phyloP scores from a whole-genome alignment of 768 basidiomycete species.

The Amylocystis lapponica region DNA sequence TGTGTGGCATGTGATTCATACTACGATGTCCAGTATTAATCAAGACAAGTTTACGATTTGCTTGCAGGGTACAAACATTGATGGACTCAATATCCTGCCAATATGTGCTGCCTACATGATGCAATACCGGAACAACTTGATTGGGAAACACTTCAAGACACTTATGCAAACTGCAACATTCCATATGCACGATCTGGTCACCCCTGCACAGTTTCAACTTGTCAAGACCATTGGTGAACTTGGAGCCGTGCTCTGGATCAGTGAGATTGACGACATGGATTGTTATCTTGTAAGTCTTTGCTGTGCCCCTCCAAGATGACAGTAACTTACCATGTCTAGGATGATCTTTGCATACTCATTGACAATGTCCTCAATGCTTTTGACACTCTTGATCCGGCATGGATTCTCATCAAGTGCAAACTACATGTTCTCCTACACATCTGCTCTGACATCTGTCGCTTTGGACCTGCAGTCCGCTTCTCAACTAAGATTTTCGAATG shows the following conservation, averaged over 20 bases:
- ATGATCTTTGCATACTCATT: constrained; percentile 10
- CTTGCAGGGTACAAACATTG: constrained; percentile 19
- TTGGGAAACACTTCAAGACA: constrained; percentile 33
- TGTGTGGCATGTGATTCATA: constrained; percentile 24
- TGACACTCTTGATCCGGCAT: constrained; percentile 19
- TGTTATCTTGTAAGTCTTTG: neutral
- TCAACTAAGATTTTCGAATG: constrained; percentile 33
- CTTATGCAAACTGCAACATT: constrained; percentile 27
- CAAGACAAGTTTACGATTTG: constrained; percentile 19
- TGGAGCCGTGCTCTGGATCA: constrained; percentile 25
- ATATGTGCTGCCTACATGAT: constrained; percentile 26
- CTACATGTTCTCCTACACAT: constrained; percentile 29
- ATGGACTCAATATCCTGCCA: constrained; percentile 23
- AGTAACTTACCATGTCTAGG: constrained; percentile 15
- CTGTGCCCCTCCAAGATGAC: constrained; percentile 11
- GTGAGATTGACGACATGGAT: constrained; percentile 24
- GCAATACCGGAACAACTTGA: constrained; percentile 28
- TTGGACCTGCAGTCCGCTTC: constrained; percentile 27
- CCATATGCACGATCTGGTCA: constrained; percentile 6
- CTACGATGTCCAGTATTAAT: constrained; percentile 18
- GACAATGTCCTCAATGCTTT: constrained; percentile 18
- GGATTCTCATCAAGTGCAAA: constrained; percentile 26
- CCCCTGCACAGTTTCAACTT: constrained; percentile 5
- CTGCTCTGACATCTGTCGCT: constrained; percentile 21
- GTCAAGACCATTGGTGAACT: constrained; percentile 29